Base-by-base conservation (phyloP, 441 rosid genomes). In the Manihot esculenta region DNA sequence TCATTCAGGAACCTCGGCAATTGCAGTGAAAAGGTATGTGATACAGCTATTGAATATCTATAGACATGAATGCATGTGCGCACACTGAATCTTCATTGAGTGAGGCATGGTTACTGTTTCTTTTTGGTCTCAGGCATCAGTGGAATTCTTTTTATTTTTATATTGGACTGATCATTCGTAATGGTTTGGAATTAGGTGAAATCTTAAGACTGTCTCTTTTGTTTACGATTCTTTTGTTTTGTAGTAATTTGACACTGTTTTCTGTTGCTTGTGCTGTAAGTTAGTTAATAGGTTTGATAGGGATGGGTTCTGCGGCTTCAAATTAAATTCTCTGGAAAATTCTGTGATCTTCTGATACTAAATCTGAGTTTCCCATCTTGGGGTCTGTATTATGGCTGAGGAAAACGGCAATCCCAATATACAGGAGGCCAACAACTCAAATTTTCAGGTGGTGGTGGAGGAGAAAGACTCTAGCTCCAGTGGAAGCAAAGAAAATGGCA, bases 391-490 rank as follows among this genome's bases (percentile, higher is more conserved):
- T 20, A 66, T 73, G 76, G 69, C 38, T 21, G 69, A 72, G 35
- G 53, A 23, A 15, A 63, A 72, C 65, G 58, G 80, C 81, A 87
- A 90, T 89, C 62, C 90, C 84, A n/a, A 80, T 85, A 15, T 88
- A 81, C 68, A 85, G 17, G 57, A 64, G 55, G 69, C 57, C 5
- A 20, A 27, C 20, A 45, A 70, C 1, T 24, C 66, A 21, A 49
- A 7, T 44, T 7, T 30, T 1, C 30, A 55, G 30, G 35, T 30
- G 35, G n/a, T n/a, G n/a, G n/a, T 7, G 41, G 53, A 64, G 42
- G 23, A 55, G 56, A 27, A 33, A 35, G 38, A 44, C 18, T 35
- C 42, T 23, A 21, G 62, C 68, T 55, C 76, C 62, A 77, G 47
- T 74, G 85, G 87, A 84, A 66, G 70, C 83, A 84, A 80, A 75